Evolutionary conservation across 345 rosid species (phyloP).

Genomic region (Rhodamnia argentea): DNA sequence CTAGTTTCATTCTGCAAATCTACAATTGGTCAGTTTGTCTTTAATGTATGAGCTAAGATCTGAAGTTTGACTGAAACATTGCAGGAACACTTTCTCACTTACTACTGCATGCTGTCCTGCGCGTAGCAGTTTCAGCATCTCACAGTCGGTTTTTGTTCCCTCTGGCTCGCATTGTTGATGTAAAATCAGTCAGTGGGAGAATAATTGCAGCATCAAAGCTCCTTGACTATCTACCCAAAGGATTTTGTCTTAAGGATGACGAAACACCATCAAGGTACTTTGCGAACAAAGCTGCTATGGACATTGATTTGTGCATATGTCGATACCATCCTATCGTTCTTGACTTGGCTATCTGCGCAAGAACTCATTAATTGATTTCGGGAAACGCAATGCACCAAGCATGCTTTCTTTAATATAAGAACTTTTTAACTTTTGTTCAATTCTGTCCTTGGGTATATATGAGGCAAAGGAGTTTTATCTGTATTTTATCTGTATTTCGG

Average conservation of each 20-base stretch:
- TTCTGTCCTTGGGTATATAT: not conserved
- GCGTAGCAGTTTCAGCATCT: conserved; percentile 40
- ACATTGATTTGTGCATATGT: not conserved
- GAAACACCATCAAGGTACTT: conserved; percentile 51
- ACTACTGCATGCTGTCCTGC: conserved; percentile 38
- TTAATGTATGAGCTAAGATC: not conserved
- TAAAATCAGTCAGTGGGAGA: conserved; percentile 11
- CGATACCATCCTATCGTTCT: not conserved
- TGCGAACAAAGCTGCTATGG: not conserved
- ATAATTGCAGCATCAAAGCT: conserved; percentile 26
- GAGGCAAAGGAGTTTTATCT: not conserved
- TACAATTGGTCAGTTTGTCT: accelerated
- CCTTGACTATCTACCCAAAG: conserved; percentile 29
- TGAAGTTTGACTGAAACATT: not conserved
- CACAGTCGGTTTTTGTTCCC: conserved; percentile 10
- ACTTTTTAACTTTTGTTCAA: not conserved
- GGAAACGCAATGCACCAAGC: accelerated
- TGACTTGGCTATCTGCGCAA: not conserved
- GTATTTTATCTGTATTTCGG: accelerated
- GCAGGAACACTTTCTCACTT: conserved; percentile 27
- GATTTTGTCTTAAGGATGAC: conserved; percentile 19
- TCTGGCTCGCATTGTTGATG: conserved; percentile 1
- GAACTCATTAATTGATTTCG: not conserved
- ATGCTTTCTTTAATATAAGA: not conserved
- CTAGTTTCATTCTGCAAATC: not conserved